Percentiles rank a stretch among this genome's conserved stretches.
Evolutionary conservation across 2,329 filamentous ascomycete genomes (phyloP).

Genomic region (Curvularia lunata): DNA sequence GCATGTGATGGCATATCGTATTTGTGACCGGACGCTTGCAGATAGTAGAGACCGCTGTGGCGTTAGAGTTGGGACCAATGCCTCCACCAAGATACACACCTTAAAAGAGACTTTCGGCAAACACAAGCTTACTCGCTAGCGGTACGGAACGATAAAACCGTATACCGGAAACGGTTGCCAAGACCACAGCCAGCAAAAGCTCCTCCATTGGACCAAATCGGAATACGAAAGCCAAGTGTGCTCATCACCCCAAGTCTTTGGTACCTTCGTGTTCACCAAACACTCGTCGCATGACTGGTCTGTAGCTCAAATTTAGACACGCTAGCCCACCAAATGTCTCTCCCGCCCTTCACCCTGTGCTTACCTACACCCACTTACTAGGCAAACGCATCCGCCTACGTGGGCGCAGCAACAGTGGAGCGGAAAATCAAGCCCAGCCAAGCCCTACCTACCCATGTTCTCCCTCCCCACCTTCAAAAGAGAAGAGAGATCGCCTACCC

Average conservation of each 20-base stretch:
- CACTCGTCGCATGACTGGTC: background rate
- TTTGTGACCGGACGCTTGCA: background rate
- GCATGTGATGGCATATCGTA: background rate
- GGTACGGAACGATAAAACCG: background rate
- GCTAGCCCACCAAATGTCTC: background rate
- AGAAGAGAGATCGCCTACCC: background rate
- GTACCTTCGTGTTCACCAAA: background rate
- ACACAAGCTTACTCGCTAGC: background rate
- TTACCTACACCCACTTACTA: too few relatives aligned
- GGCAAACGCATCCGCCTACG: too few relatives aligned
- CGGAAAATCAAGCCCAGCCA: too few relatives aligned
- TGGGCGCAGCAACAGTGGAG: too few relatives aligned
- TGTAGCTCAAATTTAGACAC: background rate
- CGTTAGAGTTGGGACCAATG: background rate
- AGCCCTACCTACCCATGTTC: too few relatives aligned
- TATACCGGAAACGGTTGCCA: background rate
- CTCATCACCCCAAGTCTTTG: background rate
- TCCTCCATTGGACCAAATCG: background rate
- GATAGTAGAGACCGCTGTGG: background rate
- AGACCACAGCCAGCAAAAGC: background rate
- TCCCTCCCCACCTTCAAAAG: too few relatives aligned
- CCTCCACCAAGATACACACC: too few relatives aligned
- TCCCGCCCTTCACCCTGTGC: background rate
- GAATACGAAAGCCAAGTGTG: background rate
- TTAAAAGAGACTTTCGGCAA: background rate